Evolutionary conservation across 2,329 filamentous ascomycete genomes (phyloP), one percentile per base, ranked within the genome.

Genomic region (Pseudogymnoascus sp.): DNA sequence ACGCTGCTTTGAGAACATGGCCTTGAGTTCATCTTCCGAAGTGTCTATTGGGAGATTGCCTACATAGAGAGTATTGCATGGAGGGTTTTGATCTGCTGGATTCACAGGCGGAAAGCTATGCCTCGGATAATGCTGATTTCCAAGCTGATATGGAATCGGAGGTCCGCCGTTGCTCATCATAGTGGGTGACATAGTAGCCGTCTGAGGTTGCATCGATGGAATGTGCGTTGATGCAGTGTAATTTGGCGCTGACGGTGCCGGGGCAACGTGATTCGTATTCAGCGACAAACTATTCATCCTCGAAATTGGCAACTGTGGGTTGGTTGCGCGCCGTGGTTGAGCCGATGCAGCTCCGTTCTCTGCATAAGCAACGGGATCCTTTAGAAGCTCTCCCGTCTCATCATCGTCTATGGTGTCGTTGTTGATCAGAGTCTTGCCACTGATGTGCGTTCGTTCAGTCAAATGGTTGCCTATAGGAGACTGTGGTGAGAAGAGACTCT

Each of bases 21-120:
- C 85, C 76, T 97, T 97, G 62, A 99, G 83, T 74, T 97, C 94
- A 71, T 97, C 93, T 71, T 99, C 94, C 0, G 90, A 93, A 0
- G 92, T 95, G 72, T 96, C 90, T 62, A 92, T 85, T 0, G 93
- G 94, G 44, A 99, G 79, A 70, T 99, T 97, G n/a, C 94, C 93
- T 17, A 99, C 93, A 71, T 99, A 97, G 5, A 99, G 81, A 0
- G 94, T 99, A 72, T 99, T 97, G 81, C 94, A 97, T 0, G 94
- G 94, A 1, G 93, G 93, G 69, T 97, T 97, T 75, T 97, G 90
- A 71, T 99, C 93, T 10, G 93, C 92, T 0, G 92, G 93, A 68
- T 97, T 97, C 64, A 91, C 90, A 0, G 92, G 89, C 12, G 93
- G 93, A 65, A 91, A 90, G 64, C 87, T 88, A 65, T 85, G 84